Evolutionary conservation across 352 stramenopile genomes (phyloP), one percentile per base, ranked within the genome.

Genomic region (Blastocystis hominis): DNA sequence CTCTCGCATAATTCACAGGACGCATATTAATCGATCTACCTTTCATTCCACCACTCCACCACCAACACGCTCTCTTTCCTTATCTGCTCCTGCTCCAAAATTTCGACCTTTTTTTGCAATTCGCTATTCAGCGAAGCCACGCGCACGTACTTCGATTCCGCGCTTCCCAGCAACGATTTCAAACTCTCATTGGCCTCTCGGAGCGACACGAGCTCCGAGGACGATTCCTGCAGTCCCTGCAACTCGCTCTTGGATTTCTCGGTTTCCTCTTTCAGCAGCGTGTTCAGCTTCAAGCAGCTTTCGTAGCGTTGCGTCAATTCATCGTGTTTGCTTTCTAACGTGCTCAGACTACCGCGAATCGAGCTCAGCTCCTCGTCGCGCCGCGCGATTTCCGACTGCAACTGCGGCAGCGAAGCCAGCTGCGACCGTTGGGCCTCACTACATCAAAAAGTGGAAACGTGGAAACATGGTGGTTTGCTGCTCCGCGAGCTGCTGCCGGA

Each of bases 11-110:
- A 59, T 59, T 59, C 0, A 59, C 50, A 59, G 34, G 47, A 40
- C 72, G 72, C 72, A 84, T 84, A 53, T 84, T 84, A n/a, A 84
- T 42, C 34, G 72, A 84, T 5, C 72, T 84, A 84, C 36, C 38
- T 64, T 3, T 69, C 40, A 66, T 44, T 4, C 6, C n/a, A 59
- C 50, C 6, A 53, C 3, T n/a, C 7, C 30, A 30, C 15, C 24
- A 36, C 72, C 40, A 44, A 84, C 72, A 84, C 54, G 17, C 62
- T 36, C 0, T 84, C 72, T 13, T 66, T 64, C 15, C 55, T 38
- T 17, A 84, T 84, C 24, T 61, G 72, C 55, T 84, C n/a, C 72
- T 84, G 72, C 44, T 84, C 72, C 72, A 84, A 34, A 34, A 54
- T 64, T 13, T 84, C 72, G 2, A 84, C 50, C 38, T 84, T 84